Evolutionary conservation across 371 early-diverging fungal species (phyloP), one percentile per base, ranked within the genome.

Genomic region (Saksenaea oblongispora): DNA sequence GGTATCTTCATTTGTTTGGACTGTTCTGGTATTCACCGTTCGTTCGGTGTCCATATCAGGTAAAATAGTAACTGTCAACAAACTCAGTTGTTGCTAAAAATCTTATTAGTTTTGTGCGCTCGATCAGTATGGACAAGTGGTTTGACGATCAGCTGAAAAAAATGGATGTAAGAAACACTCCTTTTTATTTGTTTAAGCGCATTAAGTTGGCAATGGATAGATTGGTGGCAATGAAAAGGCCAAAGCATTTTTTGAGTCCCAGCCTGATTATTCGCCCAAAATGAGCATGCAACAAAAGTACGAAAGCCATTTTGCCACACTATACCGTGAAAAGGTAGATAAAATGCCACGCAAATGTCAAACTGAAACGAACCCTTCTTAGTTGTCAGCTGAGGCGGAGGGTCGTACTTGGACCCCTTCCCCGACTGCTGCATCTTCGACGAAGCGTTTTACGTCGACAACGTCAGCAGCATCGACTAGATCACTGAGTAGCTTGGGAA

Each of bases 111-210:
- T 97, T 98, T 87, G 98, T 99, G 44, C 93, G 98, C 18, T 98
- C 98, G 17, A 92, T 98, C 58, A 91, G 92, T 18, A 99, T 99
- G 98, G 99, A 99, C 78, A 91, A 91, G 69, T 99, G 99, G 99
- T 87, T 87, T 41, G 88, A 92, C n/a, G 94, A 95, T 75, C 98
- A 98, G 72, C 77, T 94, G 54, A 89, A 91, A 69, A 89, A 92
- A 64, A 98, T 99, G 97, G 87, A 95, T 66, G 87, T 85, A 73
- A 70, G 63, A 0, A 64, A 24, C 18, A 13, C 37, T 8, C 24
- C 41, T 58, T 59, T 51, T 35, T 34, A 17, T 53, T 7, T 22
- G 27, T 17, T 35, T 24, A 54, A 7, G 14, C 5, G 17, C 22
- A 27, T n/a, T 14, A 26, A 57, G 10, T 17, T 27, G 15, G n/a